Percentiles rank a stretch among this genome's conserved stretches.
Conservation (phyloP, 768 basidiomycete species). For the Suillus bovinus region DNA sequence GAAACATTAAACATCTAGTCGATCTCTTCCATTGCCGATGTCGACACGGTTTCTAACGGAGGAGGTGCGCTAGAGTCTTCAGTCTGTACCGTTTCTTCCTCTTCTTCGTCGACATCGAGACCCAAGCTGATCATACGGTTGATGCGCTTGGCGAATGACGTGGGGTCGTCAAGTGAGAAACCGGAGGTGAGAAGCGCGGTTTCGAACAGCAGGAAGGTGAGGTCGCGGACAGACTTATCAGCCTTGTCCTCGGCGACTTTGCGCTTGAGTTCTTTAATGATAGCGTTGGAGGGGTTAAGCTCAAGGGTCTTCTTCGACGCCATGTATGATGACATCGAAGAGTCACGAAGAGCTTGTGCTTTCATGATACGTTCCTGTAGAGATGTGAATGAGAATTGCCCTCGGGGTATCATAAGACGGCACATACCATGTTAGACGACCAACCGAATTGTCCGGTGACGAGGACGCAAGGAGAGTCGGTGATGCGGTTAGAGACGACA, state of each 20-base stretch:
- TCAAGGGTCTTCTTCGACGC: conserved; percentile 98
- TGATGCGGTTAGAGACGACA: conserved; percentile 95
- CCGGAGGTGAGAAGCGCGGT: conserved; percentile 94
- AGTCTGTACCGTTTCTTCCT: conserved; percentile 45
- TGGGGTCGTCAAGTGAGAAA: conserved; percentile 94
- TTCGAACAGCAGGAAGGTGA: conserved; percentile 96
- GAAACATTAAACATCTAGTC: conserved; percentile 48
- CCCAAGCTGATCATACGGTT: conserved; percentile 94
- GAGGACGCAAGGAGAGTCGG: conserved; percentile 94
- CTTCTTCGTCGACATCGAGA: conserved; percentile 85
- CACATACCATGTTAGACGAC: conserved; percentile 94
- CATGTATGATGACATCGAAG: conserved; percentile 99
- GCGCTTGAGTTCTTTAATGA: conserved; percentile 94
- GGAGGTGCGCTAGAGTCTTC: conserved; percentile 51
- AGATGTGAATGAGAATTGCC: conserved; percentile 2
- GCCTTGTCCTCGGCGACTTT: conserved; percentile 97
- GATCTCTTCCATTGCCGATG: conserved; percentile 97
- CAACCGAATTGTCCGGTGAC: conserved; percentile 99
- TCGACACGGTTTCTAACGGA: conserved; percentile 57
- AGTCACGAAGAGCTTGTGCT: conserved; percentile 94
- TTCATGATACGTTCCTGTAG: conserved; percentile 95
- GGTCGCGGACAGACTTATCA: conserved; percentile 96
- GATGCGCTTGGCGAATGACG: conserved; percentile 94
- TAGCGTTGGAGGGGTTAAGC: conserved; percentile 88
- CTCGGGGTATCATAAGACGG: background rate